Base-by-base conservation (phyloP, 108 stramenopile genomes). In the Cylindrotheca closterium region DNA sequence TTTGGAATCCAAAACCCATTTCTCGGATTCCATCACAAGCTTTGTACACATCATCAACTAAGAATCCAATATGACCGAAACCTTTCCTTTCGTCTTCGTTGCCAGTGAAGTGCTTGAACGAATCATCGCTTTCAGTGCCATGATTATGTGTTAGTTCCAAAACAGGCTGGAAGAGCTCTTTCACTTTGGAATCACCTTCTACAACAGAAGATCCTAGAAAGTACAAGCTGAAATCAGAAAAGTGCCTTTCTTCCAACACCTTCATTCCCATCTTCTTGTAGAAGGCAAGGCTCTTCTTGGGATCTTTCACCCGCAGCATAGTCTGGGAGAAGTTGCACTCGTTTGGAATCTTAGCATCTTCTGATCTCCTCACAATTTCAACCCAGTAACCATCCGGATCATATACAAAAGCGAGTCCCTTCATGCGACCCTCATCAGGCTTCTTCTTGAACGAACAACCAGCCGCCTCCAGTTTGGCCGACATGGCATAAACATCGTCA, bases 41-140 rank as follows among this genome's bases (percentile, higher is more conserved):
- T 67, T 79, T 67, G 67, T 98, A 94, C 15, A 99, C 98, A 81
- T 97, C 95, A 63, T 91, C 91, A n/a, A 94, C 94, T 33, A 94
- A 68, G 73, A 98, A 94, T 45, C 95, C 98, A 75, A 99, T 78
- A 75, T 99, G 98, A 21, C 97, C 97, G 83, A 97, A 99, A 30
- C 98, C 98, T 47, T 93, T 87, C 46, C 87, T 80, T 34, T 85
- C 96, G 55, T 96, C 95, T 74, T 96, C 94, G 73, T 99, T 99
- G 21, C 98, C 98, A 72, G 87, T 96, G 63, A 78, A 84, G 68
- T 97, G 93, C 55, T 80, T 55, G 60, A 92, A 91, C 21, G 60
- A 73, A 24, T 75, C 76, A 30, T 96, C 86, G n/a, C 61, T 67
- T 74, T 96, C 96, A 15, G 93, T 91, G 31, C 96, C 97, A 72